Base-by-base conservation (phyloP, 2,329 filamentous ascomycete genomes). In the Cladosporium halotolerans region DNA sequence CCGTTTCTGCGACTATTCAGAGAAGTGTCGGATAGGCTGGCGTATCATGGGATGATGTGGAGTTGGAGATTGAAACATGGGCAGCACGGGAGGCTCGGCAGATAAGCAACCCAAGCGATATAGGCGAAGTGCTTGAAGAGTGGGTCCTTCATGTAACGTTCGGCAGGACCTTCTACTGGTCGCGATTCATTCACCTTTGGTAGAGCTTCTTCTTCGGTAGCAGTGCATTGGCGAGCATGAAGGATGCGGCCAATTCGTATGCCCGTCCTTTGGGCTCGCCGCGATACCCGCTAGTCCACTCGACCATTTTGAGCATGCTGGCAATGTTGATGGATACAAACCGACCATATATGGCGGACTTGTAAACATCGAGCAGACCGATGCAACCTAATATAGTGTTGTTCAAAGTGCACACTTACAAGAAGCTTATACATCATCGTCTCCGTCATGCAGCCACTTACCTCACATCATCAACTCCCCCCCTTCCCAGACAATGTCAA, bases 401-500 rank as follows among this genome's bases (percentile, higher is more conserved):
- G 4, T 5, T 28, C 4, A 28, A 28, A 5, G 4, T 28, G 23
- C 23, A 28, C 2, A 7, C 23, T 28, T 7, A 41, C 13, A 9
- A n/a, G 14, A 41, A 3, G 18, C 9, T 14, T 14, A 7, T 13
- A 14, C 38, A 9, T 7, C n/a, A 5, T 28, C 23, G 23, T 28
- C 41, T 11, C 41, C 18, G 41, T 9, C 11, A 43, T 43, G 41
- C 41, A 23, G 16, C 41, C 41, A 43, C 19, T 43, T 7, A 56
- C 54, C 14, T 40, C 41, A 3, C 52, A 54, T 33, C 55, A 55
- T 14, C 43, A 43, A 43, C 48, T 62, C 13, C 66, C 74, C 40
- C 70, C 71, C 0, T 76, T 77, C 52, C 72, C 74, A 11, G 58
- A 64, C 3, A 61, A 73, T 52, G 63, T 77, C 13, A 65, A 68